These are phyloP conservation scores for Syncephalis plumigaleata DNA, from an alignment of 371 early-diverging fungal species.

Conservation along the genomic window DNA sequence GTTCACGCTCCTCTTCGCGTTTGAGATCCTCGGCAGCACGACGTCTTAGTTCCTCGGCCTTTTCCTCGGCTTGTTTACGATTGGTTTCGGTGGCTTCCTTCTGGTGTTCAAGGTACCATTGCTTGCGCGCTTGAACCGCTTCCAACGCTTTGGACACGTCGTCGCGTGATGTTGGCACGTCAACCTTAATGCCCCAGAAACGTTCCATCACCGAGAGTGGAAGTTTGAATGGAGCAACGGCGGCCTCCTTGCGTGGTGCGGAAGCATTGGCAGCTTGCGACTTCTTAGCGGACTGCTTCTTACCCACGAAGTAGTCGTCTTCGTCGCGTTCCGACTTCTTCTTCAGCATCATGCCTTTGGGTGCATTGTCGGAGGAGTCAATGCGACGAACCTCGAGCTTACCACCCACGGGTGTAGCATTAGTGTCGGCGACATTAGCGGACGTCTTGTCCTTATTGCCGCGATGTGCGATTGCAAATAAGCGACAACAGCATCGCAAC, in stretches of 20 bases:
- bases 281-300: slow-evolving; percentile 27
- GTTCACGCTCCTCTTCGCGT: no score
- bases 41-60: slow-evolving; percentile 40
- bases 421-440: slow-evolving; percentile 7
- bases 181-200: slow-evolving; percentile 63
- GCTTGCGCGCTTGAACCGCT: slow-evolving; percentile 49
- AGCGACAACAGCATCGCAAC: slow-evolving; percentile 56
- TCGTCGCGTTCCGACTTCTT: slow-evolving; percentile 60
- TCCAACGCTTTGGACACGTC: slow-evolving; percentile 54
- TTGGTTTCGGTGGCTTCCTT: slow-evolving; percentile 62
- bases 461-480: slow-evolving; percentile 33
- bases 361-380: slow-evolving; percentile 25
- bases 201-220: slow-evolving; percentile 68
- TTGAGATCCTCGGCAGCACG: no score
- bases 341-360: slow-evolving; percentile 37
- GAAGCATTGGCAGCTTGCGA: slow-evolving; percentile 1
- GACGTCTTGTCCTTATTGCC: slow-evolving; percentile 3
- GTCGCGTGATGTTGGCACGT: slow-evolving; percentile 49
- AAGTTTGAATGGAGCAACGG: slow-evolving; percentile 43
- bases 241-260: slow-evolving; percentile 5
- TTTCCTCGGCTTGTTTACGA: slow-evolving; percentile 73
- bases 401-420: slow-evolving; percentile 8
- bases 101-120: slow-evolving; percentile 54
- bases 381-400: slow-evolving; percentile 16
- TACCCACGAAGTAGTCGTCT: slow-evolving; percentile 54